Evolutionary conservation across 2,329 filamentous ascomycete genomes (phyloP), one percentile per base, ranked within the genome.

Genomic region (Emydomyces testavorans): DNA sequence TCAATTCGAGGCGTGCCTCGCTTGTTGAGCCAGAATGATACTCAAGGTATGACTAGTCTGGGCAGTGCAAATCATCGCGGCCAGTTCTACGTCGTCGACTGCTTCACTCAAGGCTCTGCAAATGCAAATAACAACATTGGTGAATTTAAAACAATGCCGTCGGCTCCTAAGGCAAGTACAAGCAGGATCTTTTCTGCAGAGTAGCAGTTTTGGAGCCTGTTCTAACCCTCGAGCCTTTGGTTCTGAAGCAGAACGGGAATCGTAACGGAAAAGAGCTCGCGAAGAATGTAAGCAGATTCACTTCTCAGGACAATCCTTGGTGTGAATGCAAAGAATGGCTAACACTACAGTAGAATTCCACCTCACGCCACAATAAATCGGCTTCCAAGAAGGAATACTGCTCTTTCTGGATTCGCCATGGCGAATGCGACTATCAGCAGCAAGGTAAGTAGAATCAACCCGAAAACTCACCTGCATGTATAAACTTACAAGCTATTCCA

Each of bases 391-490:
- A 55, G 20, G 51, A 55, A 45, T 55, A 50, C 29, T 55, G 53
- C 41, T 85, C 87, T 50, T 86, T 90, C 64, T 95, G 88, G 88
- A 82, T 94, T 47, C 81, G 85, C 57, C 82, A 84, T 50, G 88
- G 87, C 16, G 79, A 85, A 36, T 95, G 89, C 62, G 83, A 83
- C 52, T 95, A 86, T 63, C 80, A 77, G 2, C 85, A 93, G 62
- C 82, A 89, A 59, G 88, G 66, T 63, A 56, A 47, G 58, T 29
- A 6, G 16, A 42, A 35, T 21, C n/a, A 50, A 10, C 6, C 15
- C 16, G 38, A 23, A 3, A n/a, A 42, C 3, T 48, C 4, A 18
- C 21, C 18, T 8, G 40, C 15, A 32, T 31, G 11, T 35, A 8
- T 26, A 13, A 13, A n/a, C 41, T 43, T 35, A 46, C 24, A 40